A percentile compares a stretch with the other conserved stretches of the same genome.
These are phyloP conservation scores for Amylostereum areolatum DNA, from an alignment of 1,284 basidiomycete species.

Conservation along the genomic window DNA sequence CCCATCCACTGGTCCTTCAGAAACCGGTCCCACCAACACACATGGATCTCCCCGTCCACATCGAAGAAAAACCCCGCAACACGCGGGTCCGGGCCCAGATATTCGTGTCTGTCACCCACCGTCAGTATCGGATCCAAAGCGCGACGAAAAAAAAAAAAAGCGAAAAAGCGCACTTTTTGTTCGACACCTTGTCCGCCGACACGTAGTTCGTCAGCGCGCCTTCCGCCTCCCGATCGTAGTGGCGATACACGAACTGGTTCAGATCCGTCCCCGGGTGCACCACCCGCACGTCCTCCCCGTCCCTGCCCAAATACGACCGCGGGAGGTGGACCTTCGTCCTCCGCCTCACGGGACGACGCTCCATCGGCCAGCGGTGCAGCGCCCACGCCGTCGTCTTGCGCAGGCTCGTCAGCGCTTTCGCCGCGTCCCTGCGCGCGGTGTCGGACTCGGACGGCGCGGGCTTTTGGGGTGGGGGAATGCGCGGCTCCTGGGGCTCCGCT, in stretches of 20 bases:
- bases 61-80: constrained; percentile 36
- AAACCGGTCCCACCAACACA: constrained; percentile 39
- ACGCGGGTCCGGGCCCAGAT: constrained; percentile 35
- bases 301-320: constrained; percentile 29
- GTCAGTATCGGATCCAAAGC: not conserved
- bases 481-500: not conserved
- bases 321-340: constrained; percentile 32
- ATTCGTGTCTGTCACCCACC: constrained; percentile 30
- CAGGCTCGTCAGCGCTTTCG: constrained; percentile 18
- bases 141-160: not conserved
- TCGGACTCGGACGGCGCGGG: not conserved
- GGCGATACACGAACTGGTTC: constrained; percentile 32
- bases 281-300: constrained; percentile 28
- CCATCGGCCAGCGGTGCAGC: constrained; percentile 29
- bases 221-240: constrained; percentile 21
- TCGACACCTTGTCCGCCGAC: constrained; percentile 26
- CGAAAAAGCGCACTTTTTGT: constrained; percentile 25
- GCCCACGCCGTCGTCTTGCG: constrained; percentile 28
- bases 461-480: not conserved
- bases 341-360: constrained; percentile 19
- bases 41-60: constrained; percentile 29
- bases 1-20: constrained; percentile 39
- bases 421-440: not conserved
- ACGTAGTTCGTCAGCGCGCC: constrained; percentile 30
- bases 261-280: constrained; percentile 29